Conservation (phyloP, 345 rosid genomes). For the Sapria himalayana region DNA sequence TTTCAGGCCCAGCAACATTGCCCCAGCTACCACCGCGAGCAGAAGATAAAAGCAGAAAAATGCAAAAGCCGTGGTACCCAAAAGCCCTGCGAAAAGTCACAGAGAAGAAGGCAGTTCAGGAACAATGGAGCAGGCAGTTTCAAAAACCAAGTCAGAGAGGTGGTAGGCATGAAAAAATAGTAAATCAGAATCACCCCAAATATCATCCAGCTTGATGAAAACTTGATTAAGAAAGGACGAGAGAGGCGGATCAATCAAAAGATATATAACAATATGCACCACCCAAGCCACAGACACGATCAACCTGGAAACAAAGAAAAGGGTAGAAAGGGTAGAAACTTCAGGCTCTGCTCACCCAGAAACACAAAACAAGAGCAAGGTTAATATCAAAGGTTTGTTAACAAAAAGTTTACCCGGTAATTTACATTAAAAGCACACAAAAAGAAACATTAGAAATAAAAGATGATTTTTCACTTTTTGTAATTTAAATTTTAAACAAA, state of each 20-base stretch:
- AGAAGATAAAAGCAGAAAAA: slow-evolving; percentile 93
- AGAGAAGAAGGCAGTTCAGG: background rate
- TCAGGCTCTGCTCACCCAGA: no score
- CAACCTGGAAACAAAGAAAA: slow-evolving; percentile 24
- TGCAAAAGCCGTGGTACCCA: slow-evolving; percentile 87
- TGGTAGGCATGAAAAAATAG: slow-evolving; percentile 3
- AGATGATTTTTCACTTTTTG: no score
- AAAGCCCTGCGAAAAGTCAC: slow-evolving; percentile 41
- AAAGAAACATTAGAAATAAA: no score
- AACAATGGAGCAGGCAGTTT: no score
- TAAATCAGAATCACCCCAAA: slow-evolving; percentile 63
- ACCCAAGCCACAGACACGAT: slow-evolving; percentile 93
- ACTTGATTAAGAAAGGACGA: slow-evolving; percentile 83
- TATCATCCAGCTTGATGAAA: slow-evolving; percentile 85
- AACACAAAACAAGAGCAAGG: no score
- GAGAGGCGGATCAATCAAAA: slow-evolving; percentile 69
- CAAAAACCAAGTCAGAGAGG: background rate
- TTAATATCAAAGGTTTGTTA: no score
- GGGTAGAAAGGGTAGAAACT: no score
- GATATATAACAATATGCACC: slow-evolving; percentile 76
- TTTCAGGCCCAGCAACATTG: slow-evolving; percentile 93
- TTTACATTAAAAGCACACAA: no score
- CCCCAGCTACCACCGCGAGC: slow-evolving; percentile 89
- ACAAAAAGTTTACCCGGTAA: no score
- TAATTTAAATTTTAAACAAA: no score